phyloP scores from a whole-genome alignment of 1,284 basidiomycete species.

The Ustilago loliicola region DNA sequence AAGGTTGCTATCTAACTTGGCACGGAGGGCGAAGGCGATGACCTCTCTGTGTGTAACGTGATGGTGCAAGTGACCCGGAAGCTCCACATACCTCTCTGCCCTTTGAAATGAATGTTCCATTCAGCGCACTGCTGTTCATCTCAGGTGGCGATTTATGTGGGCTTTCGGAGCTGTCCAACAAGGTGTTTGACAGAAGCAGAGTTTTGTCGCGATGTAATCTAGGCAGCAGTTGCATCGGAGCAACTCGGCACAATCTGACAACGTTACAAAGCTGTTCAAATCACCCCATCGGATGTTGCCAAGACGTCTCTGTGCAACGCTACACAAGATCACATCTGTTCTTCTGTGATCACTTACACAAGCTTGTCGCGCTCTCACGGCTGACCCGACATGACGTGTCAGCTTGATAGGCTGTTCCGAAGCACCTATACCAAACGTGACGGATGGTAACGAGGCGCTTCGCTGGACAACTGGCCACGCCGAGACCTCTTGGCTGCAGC shows the following conservation, averaged over 20 bases:
- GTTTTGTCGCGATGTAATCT: neutral
- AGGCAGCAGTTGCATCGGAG: neutral
- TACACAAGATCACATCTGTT: neutral
- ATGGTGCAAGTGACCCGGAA: no score
- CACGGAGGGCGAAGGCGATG: neutral
- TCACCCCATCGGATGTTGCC: neutral
- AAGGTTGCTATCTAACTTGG: slow-evolving; percentile 32
- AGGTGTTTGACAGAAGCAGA: no score
- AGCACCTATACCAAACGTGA: no score
- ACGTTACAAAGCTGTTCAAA: no score
- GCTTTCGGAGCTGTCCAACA: no score
- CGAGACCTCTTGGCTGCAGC: no score
- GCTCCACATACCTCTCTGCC: no score
- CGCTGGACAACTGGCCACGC: no score
- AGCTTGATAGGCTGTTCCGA: neutral
- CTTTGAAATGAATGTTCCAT: no score
- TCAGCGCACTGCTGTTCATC: no score
- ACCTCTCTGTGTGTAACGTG: no score
- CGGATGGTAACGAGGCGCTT: no score
- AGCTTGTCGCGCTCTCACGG: neutral
- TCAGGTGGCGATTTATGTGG: neutral
- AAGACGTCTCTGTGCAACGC: neutral
- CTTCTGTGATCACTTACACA: slow-evolving; percentile 5
- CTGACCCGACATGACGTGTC: neutral
- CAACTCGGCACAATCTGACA: neutral